These are phyloP conservation scores for Cucumis sativus DNA, from an alignment of 306 rosid species.

Conservation along the genomic window Cucumber_9930_V3 NC_026658.2:19895001-19895500, in stretches of 20 bases:
- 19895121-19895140: neutral
- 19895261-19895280: conserved; percentile 8
- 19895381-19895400: neutral
- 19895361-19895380: neutral
- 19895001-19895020: too few species aligned
- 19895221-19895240: neutral
- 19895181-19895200: conserved; percentile 47
- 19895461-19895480: neutral
- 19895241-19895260: conserved; percentile 20
- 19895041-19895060: neutral
- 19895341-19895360: neutral
- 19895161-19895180: conserved; percentile 1
- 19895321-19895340: neutral
- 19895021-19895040: neutral
- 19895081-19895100: neutral
- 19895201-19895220: conserved; percentile 43
- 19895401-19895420: neutral
- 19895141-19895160: neutral
- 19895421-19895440: neutral
- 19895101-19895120: neutral
- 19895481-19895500: neutral
- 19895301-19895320: neutral
- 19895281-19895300: neutral
- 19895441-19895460: neutral
- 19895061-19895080: neutral